A percentile compares a stretch with the other conserved stretches of the same genome.
phyloP scores from a whole-genome alignment of 768 basidiomycete species.

The Cubamyces sp. region DNA sequence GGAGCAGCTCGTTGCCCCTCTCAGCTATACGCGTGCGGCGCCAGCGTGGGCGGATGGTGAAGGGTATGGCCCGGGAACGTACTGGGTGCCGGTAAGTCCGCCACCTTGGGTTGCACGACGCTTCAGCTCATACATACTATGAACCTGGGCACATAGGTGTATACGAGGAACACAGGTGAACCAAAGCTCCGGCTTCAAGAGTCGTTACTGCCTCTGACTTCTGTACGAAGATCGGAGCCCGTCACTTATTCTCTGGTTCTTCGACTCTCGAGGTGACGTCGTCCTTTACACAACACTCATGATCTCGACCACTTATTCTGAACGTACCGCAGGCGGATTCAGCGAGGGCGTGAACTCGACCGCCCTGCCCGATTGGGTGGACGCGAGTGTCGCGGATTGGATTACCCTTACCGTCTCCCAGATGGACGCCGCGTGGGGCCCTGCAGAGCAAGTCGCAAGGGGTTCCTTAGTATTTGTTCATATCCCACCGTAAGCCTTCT shows the following conservation, averaged over 20 bases:
- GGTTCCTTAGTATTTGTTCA: conserved; percentile 74
- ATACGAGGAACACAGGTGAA: conserved; percentile 40
- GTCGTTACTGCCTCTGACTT: not conserved
- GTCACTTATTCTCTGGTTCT: conserved; percentile 71
- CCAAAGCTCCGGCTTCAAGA: not conserved
- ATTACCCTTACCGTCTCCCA: conserved; percentile 52
- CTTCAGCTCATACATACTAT: conserved; percentile 1
- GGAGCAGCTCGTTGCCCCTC: conserved; percentile 55
- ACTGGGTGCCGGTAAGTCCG: conserved; percentile 71
- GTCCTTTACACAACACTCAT: not conserved
- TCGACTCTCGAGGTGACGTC: conserved; percentile 67
- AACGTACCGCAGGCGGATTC: conserved; percentile 47
- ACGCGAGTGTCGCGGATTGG: conserved; percentile 64
- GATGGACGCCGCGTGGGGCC: conserved; percentile 67
- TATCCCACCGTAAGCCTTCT: conserved; percentile 63
- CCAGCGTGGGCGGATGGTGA: conserved; percentile 65
- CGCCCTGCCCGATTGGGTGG: conserved; percentile 69
- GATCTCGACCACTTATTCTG: not conserved
- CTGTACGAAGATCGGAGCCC: conserved; percentile 47
- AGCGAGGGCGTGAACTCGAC: conserved; percentile 47
- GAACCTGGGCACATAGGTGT: conserved; percentile 38
- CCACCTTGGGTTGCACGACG: not conserved
- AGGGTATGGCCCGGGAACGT: conserved; percentile 64
- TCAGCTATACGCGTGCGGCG: conserved; percentile 65
- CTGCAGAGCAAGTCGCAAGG: conserved; percentile 42